Evolutionary conservation across 257 asterid species (phyloP).

Genomic region (Agastache rugosa): DNA sequence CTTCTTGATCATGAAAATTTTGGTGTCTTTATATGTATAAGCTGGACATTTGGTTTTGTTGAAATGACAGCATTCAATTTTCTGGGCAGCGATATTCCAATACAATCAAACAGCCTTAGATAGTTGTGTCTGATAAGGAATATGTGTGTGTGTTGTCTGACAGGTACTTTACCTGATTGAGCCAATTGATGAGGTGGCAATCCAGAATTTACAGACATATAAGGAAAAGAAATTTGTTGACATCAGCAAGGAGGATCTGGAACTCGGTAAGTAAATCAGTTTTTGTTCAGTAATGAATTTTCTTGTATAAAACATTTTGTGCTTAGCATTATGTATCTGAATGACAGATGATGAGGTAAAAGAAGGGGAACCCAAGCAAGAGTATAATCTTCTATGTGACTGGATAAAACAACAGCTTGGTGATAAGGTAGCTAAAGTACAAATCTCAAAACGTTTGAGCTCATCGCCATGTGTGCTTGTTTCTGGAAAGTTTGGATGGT

Average conservation of each 20-base stretch:
- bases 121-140: too few relatives aligned
- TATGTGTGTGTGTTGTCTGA: neutral
- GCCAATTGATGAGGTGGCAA: conserved; percentile 94
- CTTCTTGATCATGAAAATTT: too few relatives aligned
- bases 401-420: conserved; percentile 97
- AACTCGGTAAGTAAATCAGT: conserved; percentile 66
- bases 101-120: too few relatives aligned
- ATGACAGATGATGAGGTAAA: conserved; percentile 81
- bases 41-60: too few relatives aligned
- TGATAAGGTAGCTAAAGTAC: conserved; percentile 96
- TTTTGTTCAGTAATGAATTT: too few relatives aligned
- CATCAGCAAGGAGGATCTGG: conserved; percentile 98
- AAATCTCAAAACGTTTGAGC: conserved; percentile 86
- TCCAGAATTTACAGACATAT: conserved; percentile 93
- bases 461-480: conserved; percentile 99
- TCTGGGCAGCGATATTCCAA: too few relatives aligned
- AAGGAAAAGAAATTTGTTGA: conserved; percentile 97
- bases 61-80: too few relatives aligned
- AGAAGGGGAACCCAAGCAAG: conserved; percentile 85
- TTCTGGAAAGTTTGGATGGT: conserved; percentile 99
- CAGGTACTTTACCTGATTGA: conserved; percentile 90
- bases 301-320: neutral
- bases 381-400: conserved; percentile 82
- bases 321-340: conserved; percentile 2
- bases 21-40: neutral